Conservation (phyloP, 2,329 filamentous ascomycete genomes). For the Cladosporium sp. region DNA sequence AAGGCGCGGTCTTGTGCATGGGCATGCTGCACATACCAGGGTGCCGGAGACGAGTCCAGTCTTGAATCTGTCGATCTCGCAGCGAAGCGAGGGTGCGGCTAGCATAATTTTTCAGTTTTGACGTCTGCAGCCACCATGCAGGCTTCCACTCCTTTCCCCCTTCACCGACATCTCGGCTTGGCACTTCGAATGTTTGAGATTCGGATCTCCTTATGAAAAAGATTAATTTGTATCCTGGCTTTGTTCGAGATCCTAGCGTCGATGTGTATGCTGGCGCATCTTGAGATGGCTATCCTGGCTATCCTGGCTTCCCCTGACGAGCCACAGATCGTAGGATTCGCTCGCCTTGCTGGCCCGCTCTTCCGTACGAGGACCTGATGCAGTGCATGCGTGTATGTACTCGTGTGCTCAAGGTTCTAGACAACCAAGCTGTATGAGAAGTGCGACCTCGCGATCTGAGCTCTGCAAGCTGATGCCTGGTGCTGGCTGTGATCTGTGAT, state of each 20-base stretch:
- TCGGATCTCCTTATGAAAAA: too few species aligned
- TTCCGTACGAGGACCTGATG: too few species aligned
- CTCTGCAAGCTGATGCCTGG: background rate
- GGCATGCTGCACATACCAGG: too few species aligned
- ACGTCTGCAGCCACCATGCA: constrained; percentile 12
- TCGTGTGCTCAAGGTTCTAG: background rate
- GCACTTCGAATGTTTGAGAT: too few species aligned
- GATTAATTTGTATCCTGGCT: too few species aligned
- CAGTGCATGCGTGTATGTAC: background rate
- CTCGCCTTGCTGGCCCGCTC: too few species aligned
- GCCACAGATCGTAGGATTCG: background rate
- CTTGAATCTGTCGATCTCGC: background rate
- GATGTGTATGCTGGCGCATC: background rate
- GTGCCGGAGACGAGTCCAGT: background rate
- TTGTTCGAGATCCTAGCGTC: background rate
- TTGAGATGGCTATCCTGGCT: background rate
- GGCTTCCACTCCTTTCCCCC: too few species aligned
- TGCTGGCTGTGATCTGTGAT: too few species aligned
- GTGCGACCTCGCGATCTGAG: background rate
- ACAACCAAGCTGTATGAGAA: background rate
- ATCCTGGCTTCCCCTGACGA: background rate
- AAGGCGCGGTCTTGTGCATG: too few species aligned
- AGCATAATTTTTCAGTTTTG: background rate
- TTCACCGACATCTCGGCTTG: constrained; percentile 4
- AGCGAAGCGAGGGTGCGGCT: background rate